Percentiles rank a stretch among this genome's conserved stretches.
Evolutionary conservation across 441 rosid genomes (phyloP).

Genomic region (Iberis amara): DNA sequence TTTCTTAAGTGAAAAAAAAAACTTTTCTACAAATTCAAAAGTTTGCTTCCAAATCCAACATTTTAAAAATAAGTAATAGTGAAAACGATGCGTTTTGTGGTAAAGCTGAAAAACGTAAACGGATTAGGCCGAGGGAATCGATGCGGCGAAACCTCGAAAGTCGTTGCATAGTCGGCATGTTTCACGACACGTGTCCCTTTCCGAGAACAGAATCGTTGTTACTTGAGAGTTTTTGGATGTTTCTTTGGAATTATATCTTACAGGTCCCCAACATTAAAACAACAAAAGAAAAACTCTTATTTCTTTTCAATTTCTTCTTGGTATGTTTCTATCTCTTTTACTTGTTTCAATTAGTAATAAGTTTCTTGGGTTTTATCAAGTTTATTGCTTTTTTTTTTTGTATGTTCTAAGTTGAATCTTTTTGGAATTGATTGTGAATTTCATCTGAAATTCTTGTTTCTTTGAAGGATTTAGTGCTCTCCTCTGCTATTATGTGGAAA

Average conservation of each 20-base stretch:
- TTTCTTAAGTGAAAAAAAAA: too few relatives aligned
- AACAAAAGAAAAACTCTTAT: too few relatives aligned
- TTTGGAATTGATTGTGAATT: neutral
- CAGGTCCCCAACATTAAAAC: too few relatives aligned
- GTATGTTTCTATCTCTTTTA: conserved; percentile 9
- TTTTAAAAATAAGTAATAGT: too few relatives aligned
- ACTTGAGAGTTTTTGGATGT: neutral
- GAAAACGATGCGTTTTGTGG: conserved; percentile 19
- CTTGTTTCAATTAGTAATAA: neutral
- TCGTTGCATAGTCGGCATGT: conserved; percentile 25
- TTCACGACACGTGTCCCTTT: conserved; percentile 22
- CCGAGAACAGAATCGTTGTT: neutral
- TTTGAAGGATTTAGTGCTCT: conserved; percentile 3
- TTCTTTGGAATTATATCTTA: neutral
- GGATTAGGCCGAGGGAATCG: neutral
- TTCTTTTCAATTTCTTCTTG: neutral
- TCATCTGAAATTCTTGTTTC: neutral
- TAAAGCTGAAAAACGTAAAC: neutral
- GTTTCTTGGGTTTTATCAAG: conserved; percentile 9
- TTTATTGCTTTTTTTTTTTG: neutral
- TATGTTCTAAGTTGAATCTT: conserved; percentile 5
- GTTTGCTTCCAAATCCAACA: too few relatives aligned
- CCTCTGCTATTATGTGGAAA: conserved; percentile 47
- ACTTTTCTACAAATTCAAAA: too few relatives aligned
- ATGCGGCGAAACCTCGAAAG: conserved; percentile 27